Percentiles rank a stretch among this genome's conserved stretches.
phyloP scores from a whole-genome alignment of 2,329 filamentous ascomycete genomes.

The Endothia cerciana region DNA sequence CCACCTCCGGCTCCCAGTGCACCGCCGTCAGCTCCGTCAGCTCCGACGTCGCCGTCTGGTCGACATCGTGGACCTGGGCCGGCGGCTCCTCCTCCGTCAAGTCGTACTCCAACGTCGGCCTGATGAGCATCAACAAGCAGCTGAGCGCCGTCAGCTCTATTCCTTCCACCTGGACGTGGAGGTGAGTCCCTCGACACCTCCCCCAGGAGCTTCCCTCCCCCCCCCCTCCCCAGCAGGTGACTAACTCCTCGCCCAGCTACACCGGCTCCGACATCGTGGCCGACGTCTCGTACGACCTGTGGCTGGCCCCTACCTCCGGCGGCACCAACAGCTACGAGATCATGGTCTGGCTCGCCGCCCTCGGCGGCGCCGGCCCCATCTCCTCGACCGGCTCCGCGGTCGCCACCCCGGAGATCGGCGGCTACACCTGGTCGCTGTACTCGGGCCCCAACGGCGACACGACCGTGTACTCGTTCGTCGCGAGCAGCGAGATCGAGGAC shows the following conservation, averaged over 20 bases:
- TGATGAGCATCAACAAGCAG: conserved; percentile 38
- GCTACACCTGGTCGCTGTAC: conserved; percentile 61
- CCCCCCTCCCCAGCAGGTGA: background rate
- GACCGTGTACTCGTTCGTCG: conserved; percentile 62
- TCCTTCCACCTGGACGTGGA: conserved; percentile 44
- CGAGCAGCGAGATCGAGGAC: conserved; percentile 46
- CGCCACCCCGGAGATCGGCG: conserved; percentile 57
- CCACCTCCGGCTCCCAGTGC: conserved; percentile 48
- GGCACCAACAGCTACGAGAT: conserved; percentile 59
- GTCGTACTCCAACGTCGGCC: conserved; percentile 50
- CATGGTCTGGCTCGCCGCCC: conserved; percentile 66
- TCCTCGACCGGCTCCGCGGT: conserved; percentile 54
- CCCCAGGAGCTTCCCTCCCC: background rate
- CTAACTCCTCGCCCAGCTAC: conserved; percentile 37
- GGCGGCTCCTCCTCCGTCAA: conserved; percentile 47
- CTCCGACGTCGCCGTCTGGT: conserved; percentile 45
- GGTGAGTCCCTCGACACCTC: conserved; percentile 35
- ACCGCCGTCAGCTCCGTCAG: conserved; percentile 43
- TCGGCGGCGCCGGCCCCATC: conserved; percentile 64
- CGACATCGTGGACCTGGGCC: conserved; percentile 48
- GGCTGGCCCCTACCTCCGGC: conserved; percentile 53
- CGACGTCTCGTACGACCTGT: conserved; percentile 65
- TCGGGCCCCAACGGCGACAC: conserved; percentile 62
- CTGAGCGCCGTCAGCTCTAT: conserved; percentile 43
- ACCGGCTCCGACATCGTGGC: conserved; percentile 45